Base-by-base conservation (phyloP, 495 filamentous ascomycete genomes). In the Talaromyces proteolyticus region DNA sequence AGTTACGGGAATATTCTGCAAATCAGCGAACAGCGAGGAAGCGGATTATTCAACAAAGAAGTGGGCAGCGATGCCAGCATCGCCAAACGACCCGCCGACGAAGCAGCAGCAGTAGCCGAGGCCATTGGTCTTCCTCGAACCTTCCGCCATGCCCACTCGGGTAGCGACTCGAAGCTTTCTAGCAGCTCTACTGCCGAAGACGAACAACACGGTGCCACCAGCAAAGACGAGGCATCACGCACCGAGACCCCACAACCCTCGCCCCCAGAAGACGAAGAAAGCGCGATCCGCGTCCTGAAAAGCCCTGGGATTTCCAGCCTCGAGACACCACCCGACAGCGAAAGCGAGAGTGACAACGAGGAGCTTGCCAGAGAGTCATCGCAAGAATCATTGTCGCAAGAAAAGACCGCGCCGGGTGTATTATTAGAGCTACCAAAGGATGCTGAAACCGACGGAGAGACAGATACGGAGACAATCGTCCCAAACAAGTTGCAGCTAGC, bases 1-100 rank as follows among this genome's bases (percentile, higher is more conserved):
- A 85, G 80, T 47, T 98, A 98, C 67, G 79, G 82, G 36, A 79
- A 86, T 43, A 89, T 96, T 48, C 65, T 96, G 10, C 80, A 87
- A 48, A 65, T 79, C 60, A 79, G 73, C 53, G 74, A 70, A 46
- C 64, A 57, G 36, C 65, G 62, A 23, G 80, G 81, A n/a, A 82
- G 79, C 51, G 62, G 67, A 19, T 72, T 75, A 29, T 69, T 74
- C 43, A 82, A 84, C 60, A 72, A 55, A 57, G 78, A 58, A 59
- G 67, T 71, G 55, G 76, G 60, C 47, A 62, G 63, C 1, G 68
- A 73, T 22, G 67, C 66, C 46, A 67, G 56, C 19, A 50, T 64
- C 29, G 60, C 65, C 16, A 68, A 62, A 47, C 61, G 71, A 2
- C 67, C 72, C 53, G 76, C 85, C 54, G 80, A 84, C 51, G 87